Conservation (phyloP, 2,329 filamentous ascomycete species). For the Botryotinia globosa region DNA sequence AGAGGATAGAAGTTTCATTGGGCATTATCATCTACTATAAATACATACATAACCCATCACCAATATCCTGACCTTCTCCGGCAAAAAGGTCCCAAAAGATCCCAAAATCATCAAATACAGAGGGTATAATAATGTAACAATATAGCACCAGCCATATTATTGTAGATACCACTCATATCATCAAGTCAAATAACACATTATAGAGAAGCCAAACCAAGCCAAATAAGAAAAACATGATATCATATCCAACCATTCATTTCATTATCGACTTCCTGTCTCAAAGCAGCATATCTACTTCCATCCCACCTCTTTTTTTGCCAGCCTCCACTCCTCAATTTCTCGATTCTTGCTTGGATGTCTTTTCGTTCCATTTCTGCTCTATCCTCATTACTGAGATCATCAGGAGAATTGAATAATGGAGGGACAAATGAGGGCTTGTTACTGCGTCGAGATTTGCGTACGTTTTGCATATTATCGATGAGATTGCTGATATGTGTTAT, state of each 20-base stretch:
- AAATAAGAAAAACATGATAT: background rate
- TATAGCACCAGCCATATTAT: background rate
- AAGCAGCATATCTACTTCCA: slow-evolving; percentile 28
- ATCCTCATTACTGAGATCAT: background rate
- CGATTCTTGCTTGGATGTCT: slow-evolving; percentile 24
- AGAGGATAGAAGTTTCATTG: background rate
- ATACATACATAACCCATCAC: background rate
- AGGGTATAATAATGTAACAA: background rate
- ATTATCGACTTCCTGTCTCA: slow-evolving; percentile 30
- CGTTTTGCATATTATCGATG: slow-evolving; percentile 25
- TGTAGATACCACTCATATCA: background rate
- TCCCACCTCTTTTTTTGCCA: slow-evolving; percentile 33
- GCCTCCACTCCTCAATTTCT: slow-evolving; percentile 26
- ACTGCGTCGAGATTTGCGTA: slow-evolving; percentile 27
- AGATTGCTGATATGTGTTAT: slow-evolving; percentile 15
- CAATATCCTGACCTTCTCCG: background rate
- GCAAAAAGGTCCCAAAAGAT: background rate
- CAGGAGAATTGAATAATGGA: background rate
- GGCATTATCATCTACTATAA: background rate
- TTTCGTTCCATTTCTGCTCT: background rate
- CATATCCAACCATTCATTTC: slow-evolving; percentile 16
- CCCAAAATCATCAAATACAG: background rate
- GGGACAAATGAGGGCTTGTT: slow-evolving; percentile 22
- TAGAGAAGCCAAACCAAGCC: background rate
- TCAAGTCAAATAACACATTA: slow-evolving; percentile 1